Evolutionary conservation across 2,329 filamentous ascomycete species (phyloP).

Genomic region (Colletotrichum simmondsii): DNA sequence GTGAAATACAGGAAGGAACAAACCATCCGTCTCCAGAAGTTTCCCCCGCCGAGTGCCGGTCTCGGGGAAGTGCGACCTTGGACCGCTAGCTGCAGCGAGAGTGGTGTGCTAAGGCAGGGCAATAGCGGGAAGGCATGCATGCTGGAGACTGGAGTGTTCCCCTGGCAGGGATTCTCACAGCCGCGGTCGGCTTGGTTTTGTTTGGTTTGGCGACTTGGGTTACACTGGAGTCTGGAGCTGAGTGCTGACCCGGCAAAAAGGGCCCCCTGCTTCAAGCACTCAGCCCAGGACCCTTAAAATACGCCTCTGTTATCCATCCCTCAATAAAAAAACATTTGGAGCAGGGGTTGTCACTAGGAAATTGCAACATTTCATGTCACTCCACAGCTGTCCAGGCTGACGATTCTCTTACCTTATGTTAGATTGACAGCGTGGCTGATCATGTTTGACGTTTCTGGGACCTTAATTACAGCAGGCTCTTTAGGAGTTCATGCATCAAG

Average conservation of each 20-base stretch:
- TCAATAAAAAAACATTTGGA: not conserved
- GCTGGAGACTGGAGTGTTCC: not conserved
- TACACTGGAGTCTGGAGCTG: conserved; percentile 5
- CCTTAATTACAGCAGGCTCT: conserved; percentile 6
- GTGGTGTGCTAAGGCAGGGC: not conserved
- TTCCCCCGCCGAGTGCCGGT: conserved; percentile 4
- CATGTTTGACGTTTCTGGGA: conserved; percentile 5
- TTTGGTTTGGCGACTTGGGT: conserved; percentile 10
- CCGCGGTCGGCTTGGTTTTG: not conserved
- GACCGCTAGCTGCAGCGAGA: conserved; percentile 15
- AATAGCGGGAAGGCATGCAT: conserved; percentile 21
- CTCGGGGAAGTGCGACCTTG: conserved; percentile 33
- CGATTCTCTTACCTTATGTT: not conserved
- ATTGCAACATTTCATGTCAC: conserved; percentile 18
- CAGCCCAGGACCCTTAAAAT: conserved; percentile 27
- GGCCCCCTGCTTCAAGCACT: conserved; percentile 16
- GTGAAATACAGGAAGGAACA: not conserved
- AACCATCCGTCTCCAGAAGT: not conserved
- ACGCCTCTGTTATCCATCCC: not conserved
- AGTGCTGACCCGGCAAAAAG: not conserved
- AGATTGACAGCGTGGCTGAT: not conserved
- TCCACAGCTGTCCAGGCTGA: conserved; percentile 7
- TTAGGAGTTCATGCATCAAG: conserved; percentile 16
- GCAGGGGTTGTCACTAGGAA: conserved; percentile 2
- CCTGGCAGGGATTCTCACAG: conserved; percentile 21